Percentiles rank a stretch among this genome's conserved stretches.
Evolutionary conservation across 1,284 basidiomycete genomes (phyloP).

Genomic region (Cryptococcus sp.): DNA sequence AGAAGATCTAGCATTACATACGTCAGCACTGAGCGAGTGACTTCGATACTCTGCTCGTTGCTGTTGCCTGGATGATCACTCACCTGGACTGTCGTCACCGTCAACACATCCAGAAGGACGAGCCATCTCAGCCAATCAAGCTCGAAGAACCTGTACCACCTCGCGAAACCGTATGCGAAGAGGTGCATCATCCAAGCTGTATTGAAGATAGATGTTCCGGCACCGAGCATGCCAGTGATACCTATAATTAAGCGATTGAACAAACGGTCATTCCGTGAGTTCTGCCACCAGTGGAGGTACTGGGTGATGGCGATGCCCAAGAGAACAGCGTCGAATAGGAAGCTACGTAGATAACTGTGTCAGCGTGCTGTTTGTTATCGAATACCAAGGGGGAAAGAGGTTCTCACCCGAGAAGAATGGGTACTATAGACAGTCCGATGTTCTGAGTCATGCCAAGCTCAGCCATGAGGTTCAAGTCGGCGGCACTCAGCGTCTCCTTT

Average conservation of each 20-base stretch:
- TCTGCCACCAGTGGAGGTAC: not conserved
- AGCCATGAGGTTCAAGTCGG: not conserved
- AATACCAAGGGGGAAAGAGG: not conserved
- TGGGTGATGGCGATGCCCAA: not conserved
- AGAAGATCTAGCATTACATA: constrained; percentile 11
- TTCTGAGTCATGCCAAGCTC: not conserved
- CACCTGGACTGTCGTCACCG: constrained; percentile 12
- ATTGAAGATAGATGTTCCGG: not conserved
- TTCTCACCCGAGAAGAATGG: not conserved
- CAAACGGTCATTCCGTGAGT: not conserved
- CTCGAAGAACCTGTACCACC: not conserved
- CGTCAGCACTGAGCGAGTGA: not conserved
- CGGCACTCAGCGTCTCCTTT: not conserved
- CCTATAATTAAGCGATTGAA: not conserved
- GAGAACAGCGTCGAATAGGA: not conserved
- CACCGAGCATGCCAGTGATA: not conserved
- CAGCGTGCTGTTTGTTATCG: not conserved
- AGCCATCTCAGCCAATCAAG: constrained; percentile 5
- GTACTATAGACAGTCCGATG: not conserved
- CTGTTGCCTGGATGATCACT: not conserved
- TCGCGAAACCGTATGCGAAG: not conserved
- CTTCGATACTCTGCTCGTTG: not conserved
- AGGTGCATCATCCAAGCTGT: not conserved
- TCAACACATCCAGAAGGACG: constrained; percentile 5
- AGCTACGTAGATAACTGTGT: not conserved